These are phyloP conservation scores for Phytophthora pinifolia DNA, from an alignment of 352 stramenopile species.

Conservation along the genomic window DNA sequence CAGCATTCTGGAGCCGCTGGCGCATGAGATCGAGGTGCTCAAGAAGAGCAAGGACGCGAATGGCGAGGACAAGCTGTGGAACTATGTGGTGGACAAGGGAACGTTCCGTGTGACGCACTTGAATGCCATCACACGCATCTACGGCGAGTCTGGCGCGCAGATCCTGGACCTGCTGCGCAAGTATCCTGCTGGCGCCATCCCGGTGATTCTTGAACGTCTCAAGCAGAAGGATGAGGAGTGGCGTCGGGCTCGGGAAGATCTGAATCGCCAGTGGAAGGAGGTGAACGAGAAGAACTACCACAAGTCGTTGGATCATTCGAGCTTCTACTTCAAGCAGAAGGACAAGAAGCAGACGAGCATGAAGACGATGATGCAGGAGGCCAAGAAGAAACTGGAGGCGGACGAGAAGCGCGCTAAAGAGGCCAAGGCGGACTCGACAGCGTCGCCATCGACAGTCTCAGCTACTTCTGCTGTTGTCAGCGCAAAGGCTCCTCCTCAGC, in stretches of 20 bases:
- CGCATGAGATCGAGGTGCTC: slow-evolving; percentile 92
- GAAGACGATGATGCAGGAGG: slow-evolving; percentile 92
- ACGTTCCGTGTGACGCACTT: slow-evolving; percentile 96
- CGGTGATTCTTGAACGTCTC: slow-evolving; percentile 97
- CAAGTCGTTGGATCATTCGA: slow-evolving; percentile 98
- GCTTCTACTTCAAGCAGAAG: slow-evolving; percentile 98
- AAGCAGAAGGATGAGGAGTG: slow-evolving; percentile 99
- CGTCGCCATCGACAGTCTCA: slow-evolving; percentile 31
- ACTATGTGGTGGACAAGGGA: slow-evolving; percentile 94
- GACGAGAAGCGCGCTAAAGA: slow-evolving; percentile 49
- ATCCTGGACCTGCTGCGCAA: slow-evolving; percentile 95
- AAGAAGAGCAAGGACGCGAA: slow-evolving; percentile 62
- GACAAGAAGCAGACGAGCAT: slow-evolving; percentile 98
- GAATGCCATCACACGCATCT: slow-evolving; percentile 98
- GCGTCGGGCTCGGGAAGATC: slow-evolving; percentile 87
- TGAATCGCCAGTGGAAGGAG: slow-evolving; percentile 98
- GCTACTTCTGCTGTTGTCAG: slow-evolving; percentile 21
- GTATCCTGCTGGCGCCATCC: slow-evolving; percentile 96
- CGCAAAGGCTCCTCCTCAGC: slow-evolving; percentile 41
- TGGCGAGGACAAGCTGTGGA: slow-evolving; percentile 77
- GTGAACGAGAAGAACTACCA: slow-evolving; percentile 98
- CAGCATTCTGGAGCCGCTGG: slow-evolving; percentile 94
- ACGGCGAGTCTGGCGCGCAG: slow-evolving; percentile 92
- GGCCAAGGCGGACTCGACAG: slow-evolving; percentile 24
- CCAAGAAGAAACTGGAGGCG: slow-evolving; percentile 81